Percentiles rank a stretch among this genome's conserved stretches.
Evolutionary conservation across 2,329 filamentous ascomycete species (phyloP).

Genomic region (Eurotiales sp.): DNA sequence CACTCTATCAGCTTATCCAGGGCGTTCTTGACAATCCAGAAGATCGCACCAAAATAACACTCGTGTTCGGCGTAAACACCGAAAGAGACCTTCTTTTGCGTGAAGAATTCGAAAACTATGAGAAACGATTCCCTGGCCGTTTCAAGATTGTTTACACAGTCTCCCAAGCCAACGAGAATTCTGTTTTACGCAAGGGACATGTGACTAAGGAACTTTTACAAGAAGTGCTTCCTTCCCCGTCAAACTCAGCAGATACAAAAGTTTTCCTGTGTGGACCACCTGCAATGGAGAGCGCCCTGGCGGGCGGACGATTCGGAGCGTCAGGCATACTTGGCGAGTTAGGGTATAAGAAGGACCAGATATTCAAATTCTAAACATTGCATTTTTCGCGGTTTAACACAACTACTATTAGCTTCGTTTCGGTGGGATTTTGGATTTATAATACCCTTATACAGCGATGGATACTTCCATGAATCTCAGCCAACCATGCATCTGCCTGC

Average conservation of each 20-base stretch:
- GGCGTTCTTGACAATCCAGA: conserved; percentile 60
- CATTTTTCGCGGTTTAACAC: background rate
- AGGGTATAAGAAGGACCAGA: conserved; percentile 56
- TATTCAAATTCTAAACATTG: conserved; percentile 53
- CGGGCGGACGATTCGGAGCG: conserved; percentile 23
- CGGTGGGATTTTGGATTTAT: background rate
- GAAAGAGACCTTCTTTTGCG: conserved; percentile 60
- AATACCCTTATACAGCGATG: background rate
- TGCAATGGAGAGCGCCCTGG: conserved; percentile 55
- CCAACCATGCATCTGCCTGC: background rate
- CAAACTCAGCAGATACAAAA: conserved; percentile 40
- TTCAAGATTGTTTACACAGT: conserved; percentile 59
- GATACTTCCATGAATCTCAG: too few relatives aligned
- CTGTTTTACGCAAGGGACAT: conserved; percentile 51
- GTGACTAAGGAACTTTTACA: conserved; percentile 57
- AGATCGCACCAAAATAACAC: conserved; percentile 60
- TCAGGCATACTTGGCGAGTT: conserved; percentile 54
- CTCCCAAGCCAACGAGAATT: conserved; percentile 39
- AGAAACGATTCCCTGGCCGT: conserved; percentile 49
- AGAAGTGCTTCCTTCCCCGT: conserved; percentile 37
- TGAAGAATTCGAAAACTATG: conserved; percentile 53
- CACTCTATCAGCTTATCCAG: conserved; percentile 61
- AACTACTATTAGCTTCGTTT: background rate
- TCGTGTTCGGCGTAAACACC: conserved; percentile 64
- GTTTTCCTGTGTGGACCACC: conserved; percentile 69